Evolutionary conservation across 345 rosid species (phyloP).

Genomic region (Rubroshorea leprosula): DNA sequence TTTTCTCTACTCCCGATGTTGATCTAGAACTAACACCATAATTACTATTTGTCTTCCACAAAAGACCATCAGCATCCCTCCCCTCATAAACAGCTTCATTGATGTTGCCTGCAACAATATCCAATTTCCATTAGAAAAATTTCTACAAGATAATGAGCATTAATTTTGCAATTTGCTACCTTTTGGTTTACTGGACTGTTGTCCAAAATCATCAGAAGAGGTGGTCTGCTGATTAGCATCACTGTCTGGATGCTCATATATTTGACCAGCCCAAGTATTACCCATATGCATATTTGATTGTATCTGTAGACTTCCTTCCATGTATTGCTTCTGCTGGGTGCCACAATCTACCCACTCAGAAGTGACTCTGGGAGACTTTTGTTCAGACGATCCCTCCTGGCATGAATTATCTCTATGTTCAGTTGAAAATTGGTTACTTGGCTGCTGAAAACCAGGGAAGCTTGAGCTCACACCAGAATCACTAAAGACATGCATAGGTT

Average conservation of each 20-base stretch:
- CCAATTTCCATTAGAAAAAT: background rate
- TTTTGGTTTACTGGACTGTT: background rate
- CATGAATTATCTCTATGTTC: slow-evolving; percentile 30
- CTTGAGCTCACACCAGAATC: slow-evolving; percentile 28
- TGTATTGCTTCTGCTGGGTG: slow-evolving; percentile 28
- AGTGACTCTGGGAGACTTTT: slow-evolving; percentile 27
- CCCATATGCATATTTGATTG: slow-evolving; percentile 29
- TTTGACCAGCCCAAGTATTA: slow-evolving; percentile 38
- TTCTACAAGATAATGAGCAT: background rate
- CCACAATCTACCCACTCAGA: slow-evolving; percentile 40
- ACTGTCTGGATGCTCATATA: slow-evolving; percentile 23
- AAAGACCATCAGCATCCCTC: slow-evolving; percentile 8
- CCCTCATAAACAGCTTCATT: slow-evolving; percentile 2
- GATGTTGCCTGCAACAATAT: slow-evolving; percentile 19
- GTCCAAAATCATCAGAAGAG: slow-evolving; percentile 7
- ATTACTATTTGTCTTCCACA: slow-evolving; percentile 9
- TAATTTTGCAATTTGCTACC: slow-evolving; percentile 1
- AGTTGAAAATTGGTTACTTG: slow-evolving; percentile 27
- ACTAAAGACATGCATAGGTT: slow-evolving; percentile 24
- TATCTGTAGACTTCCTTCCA: slow-evolving; percentile 27
- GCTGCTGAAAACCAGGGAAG: slow-evolving; percentile 49
- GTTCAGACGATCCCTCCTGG: slow-evolving; percentile 27
- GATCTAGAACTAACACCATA: slow-evolving; percentile 4
- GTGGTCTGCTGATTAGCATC: slow-evolving; percentile 17
- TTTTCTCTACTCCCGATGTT: slow-evolving; percentile 15